These are phyloP conservation scores for Cardiospermum halicacabum DNA, from an alignment of 345 rosid genomes.

Conservation along the genomic window DNA sequence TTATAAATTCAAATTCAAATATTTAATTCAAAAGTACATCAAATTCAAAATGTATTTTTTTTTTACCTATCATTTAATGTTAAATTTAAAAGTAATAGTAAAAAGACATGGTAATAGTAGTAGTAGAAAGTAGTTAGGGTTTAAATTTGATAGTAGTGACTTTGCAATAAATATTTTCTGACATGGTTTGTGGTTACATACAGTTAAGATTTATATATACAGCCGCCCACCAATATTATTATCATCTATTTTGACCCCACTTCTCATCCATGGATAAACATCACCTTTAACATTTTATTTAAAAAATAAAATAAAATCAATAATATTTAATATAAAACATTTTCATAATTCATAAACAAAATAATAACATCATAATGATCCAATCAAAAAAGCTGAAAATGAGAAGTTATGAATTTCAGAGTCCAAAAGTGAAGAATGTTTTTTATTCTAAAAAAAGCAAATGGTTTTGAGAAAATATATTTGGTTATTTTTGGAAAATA, in stretches of 20 bases:
- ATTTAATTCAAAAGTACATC: too few relatives aligned
- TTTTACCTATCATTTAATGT: too few relatives aligned
- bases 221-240: not conserved
- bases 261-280: not conserved
- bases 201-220: not conserved
- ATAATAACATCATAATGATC: too few relatives aligned
- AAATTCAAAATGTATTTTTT: too few relatives aligned
- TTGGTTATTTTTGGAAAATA: too few relatives aligned
- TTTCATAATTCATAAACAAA: too few relatives aligned
- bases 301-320: too few relatives aligned
- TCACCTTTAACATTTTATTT: not conserved
- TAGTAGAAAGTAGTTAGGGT: constrained; percentile 15
- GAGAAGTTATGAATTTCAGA: not conserved
- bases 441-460: not conserved
- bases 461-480: too few relatives aligned
- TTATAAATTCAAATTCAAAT: too few relatives aligned
- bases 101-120: not conserved
- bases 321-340: too few relatives aligned
- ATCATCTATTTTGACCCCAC: not conserved
- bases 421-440: constrained; percentile 15
- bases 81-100: too few relatives aligned
- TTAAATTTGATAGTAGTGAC: constrained; percentile 5
- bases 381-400: too few relatives aligned
- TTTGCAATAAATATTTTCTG: constrained; percentile 12
- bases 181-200: not conserved